A percentile compares a stretch with the other conserved stretches of the same genome.
Conservation (phyloP, 2,329 filamentous ascomycete genomes). For the Colletotrichum lindemuthianum region DNA sequence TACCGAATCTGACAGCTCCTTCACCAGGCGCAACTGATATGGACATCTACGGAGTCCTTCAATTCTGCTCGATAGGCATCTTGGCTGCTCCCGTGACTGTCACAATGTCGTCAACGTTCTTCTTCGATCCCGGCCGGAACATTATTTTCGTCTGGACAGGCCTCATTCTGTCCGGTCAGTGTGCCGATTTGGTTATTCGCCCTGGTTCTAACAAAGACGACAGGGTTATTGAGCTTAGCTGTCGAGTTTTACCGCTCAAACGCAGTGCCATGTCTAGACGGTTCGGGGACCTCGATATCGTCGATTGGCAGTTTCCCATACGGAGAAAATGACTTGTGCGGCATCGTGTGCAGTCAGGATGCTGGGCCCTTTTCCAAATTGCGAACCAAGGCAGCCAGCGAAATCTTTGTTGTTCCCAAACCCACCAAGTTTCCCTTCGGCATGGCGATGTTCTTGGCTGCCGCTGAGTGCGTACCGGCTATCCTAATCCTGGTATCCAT, state of each 20-base stretch:
- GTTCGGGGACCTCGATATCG: conserved; percentile 49
- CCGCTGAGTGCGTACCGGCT: conserved; percentile 72
- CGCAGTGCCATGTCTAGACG: conserved; percentile 54
- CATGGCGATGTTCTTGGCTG: conserved; percentile 68
- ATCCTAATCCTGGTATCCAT: conserved; percentile 70
- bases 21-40: conserved; percentile 69
- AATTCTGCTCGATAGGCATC: conserved; percentile 73
- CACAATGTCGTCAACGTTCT: conserved; percentile 70
- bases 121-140: conserved; percentile 70
- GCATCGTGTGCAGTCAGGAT: conserved; percentile 55
- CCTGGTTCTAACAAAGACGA: neutral
- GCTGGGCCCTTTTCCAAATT: conserved; percentile 64
- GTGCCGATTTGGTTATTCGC: too few species aligned
- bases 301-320: conserved; percentile 55
- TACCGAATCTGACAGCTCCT: neutral
- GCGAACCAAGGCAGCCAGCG: conserved; percentile 63
- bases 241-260: conserved; percentile 71
- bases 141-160: conserved; percentile 74
- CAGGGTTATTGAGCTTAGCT: conserved; percentile 68
- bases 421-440: conserved; percentile 66
- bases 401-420: conserved; percentile 71
- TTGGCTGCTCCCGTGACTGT: conserved; percentile 72
- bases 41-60: conserved; percentile 75
- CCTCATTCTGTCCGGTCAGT: conserved; percentile 66
- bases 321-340: conserved; percentile 52